These are phyloP conservation scores for Hypoxylon sp. DNA, from an alignment of 2,329 filamentous ascomycete species.

Conservation along the genomic window DNA sequence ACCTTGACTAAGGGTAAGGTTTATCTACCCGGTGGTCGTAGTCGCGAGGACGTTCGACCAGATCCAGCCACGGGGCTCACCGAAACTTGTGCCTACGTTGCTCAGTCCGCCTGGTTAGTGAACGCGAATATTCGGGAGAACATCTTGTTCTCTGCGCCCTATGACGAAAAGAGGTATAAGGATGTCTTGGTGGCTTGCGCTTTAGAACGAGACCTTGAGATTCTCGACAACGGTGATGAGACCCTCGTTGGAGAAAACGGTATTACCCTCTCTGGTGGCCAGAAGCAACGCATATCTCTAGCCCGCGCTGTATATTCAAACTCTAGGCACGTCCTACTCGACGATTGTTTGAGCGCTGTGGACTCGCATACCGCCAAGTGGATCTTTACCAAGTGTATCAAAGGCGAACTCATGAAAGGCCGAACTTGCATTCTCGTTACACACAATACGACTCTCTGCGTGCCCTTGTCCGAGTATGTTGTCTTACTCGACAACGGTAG, in stretches of 20 bases:
- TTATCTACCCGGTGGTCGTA: slow-evolving; percentile 86
- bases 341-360: slow-evolving; percentile 96
- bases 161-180: slow-evolving; percentile 85
- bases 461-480: slow-evolving; percentile 83
- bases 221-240: slow-evolving; percentile 91
- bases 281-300: slow-evolving; percentile 97
- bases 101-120: slow-evolving; percentile 96
- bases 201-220: slow-evolving; percentile 89
- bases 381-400: slow-evolving; percentile 95
- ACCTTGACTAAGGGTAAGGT: slow-evolving; percentile 84
- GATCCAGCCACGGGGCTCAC: slow-evolving; percentile 89
- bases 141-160: slow-evolving; percentile 88
- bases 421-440: slow-evolving; percentile 96
- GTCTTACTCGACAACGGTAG: slow-evolving; percentile 91
- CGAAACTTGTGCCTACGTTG: slow-evolving; percentile 95
- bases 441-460: slow-evolving; percentile 91
- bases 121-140: slow-evolving; percentile 97
- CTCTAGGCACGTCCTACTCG: slow-evolving; percentile 89
- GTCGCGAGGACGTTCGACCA: slow-evolving; percentile 85
- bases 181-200: slow-evolving; percentile 93
- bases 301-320: slow-evolving; percentile 98
- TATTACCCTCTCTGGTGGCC: slow-evolving; percentile 94
- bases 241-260: slow-evolving; percentile 97
- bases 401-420: slow-evolving; percentile 87
- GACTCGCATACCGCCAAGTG: slow-evolving; percentile 98